Evolutionary conservation across 2,329 filamentous ascomycete species (phyloP).

Genomic region (Huntiella moniliformis): DNA sequence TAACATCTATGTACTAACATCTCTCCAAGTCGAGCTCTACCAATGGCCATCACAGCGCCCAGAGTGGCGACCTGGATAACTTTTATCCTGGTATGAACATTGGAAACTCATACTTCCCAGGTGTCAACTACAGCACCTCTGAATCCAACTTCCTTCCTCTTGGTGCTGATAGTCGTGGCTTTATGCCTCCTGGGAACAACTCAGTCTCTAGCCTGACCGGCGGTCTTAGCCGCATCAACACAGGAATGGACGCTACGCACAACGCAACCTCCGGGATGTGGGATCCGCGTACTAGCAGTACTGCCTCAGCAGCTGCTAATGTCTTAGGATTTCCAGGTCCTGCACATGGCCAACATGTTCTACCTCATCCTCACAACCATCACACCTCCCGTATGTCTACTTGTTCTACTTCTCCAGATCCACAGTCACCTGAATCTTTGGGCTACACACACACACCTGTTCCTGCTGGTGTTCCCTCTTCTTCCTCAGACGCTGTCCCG

Average conservation of each 20-base stretch:
- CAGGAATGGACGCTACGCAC: neutral
- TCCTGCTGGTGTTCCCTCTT: neutral
- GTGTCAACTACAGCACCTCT: neutral
- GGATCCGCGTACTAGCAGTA: neutral
- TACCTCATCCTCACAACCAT: neutral
- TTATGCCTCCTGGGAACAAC: neutral
- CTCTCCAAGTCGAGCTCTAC: slow-evolving; percentile 13
- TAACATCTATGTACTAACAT: slow-evolving; percentile 8
- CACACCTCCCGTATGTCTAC: neutral
- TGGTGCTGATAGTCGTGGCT: neutral
- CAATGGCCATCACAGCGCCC: neutral
- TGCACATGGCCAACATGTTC: neutral
- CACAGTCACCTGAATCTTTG: neutral
- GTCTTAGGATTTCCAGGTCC: neutral
- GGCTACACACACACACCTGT: neutral
- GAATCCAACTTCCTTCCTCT: neutral
- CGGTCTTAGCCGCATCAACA: neutral
- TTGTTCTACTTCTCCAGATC: neutral
- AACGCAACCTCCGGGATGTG: neutral
- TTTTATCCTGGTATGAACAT: neutral
- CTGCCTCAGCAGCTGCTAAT: neutral
- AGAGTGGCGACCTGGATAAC: neutral
- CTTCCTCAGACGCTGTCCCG: neutral
- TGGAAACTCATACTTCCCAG: neutral
- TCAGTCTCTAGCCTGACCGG: neutral